Evolutionary conservation across 1,139 yeast species (phyloP).

Genomic region (Kurtzmaniella quercitrusa): DNA sequence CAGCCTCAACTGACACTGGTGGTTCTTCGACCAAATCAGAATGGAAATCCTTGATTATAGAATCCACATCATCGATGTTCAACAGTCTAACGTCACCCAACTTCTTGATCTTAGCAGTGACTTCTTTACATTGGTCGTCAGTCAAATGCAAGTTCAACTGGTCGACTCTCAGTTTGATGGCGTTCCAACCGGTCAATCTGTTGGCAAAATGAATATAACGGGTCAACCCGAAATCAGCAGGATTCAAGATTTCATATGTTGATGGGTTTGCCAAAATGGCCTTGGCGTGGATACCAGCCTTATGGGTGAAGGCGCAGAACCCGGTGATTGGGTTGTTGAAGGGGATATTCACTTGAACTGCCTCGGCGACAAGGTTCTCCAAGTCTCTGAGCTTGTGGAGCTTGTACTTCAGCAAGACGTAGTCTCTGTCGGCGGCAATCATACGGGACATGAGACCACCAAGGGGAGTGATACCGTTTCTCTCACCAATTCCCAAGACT

Average conservation of each 20-base stretch:
- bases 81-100: constrained; percentile 53
- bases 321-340: constrained; percentile 61
- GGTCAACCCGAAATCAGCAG: constrained; percentile 54
- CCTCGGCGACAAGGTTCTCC: constrained; percentile 55
- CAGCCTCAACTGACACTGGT: not conserved
- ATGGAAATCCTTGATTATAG: constrained; percentile 44
- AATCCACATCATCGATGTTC: constrained; percentile 45
- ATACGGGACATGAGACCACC: constrained; percentile 62
- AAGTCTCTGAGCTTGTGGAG: constrained; percentile 51
- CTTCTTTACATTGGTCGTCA: constrained; percentile 55
- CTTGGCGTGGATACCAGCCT: constrained; percentile 60
- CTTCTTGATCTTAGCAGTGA: constrained; percentile 49
- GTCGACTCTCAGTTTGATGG: constrained; percentile 45
- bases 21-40: constrained; percentile 27
- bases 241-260: constrained; percentile 54
- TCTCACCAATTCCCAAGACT: constrained; percentile 57
- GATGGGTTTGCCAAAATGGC: constrained; percentile 59
- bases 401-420: constrained; percentile 53
- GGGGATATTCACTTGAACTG: constrained; percentile 55
- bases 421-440: constrained; percentile 58
- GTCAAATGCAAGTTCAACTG: constrained; percentile 45
- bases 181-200: constrained; percentile 55
- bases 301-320: constrained; percentile 59
- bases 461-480: constrained; percentile 57
- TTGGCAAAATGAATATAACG: constrained; percentile 58